Base-by-base conservation (phyloP, 139 green algal species). In the Chlamydomonas schloesseri region DNA sequence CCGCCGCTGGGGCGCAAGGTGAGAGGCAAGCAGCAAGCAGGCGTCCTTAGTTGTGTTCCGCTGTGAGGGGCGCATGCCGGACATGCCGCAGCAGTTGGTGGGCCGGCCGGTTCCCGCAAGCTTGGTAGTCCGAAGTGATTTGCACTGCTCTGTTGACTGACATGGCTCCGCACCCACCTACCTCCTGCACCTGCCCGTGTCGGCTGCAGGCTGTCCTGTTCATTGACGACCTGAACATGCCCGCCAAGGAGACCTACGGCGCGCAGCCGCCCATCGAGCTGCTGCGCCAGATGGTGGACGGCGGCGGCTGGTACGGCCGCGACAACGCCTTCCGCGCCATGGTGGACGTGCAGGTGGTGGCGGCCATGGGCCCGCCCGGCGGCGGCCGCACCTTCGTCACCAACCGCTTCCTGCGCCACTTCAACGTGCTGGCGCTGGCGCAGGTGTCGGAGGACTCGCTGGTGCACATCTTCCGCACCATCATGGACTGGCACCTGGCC, bases 141-240 rank as follows among this genome's bases (percentile, higher is more conserved):
- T n/a, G n/a, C n/a, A n/a, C n/a, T n/a, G n/a, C n/a, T n/a, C n/a
- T n/a, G n/a, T n/a, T n/a, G n/a, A n/a, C n/a, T n/a, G n/a, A n/a
- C n/a, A n/a, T n/a, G n/a, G n/a, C 42, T 50, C 42, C 42, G 6
- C 42, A 5, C 42, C 42, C 42, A 5, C 42, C 42, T 8, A 5
- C 6, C 42, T 50, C 6, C 42, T 8, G 42, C 42, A 50, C 42
- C 42, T n/a, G n/a, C n/a, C n/a, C n/a, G n/a, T n/a, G n/a, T n/a
- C n/a, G n/a, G n/a, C n/a, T n/a, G 36, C 68, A 26, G 68, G 83
- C 69, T 37, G 83, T 96, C 23, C 73, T 97, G 23, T 97, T 96
- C 88, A 88, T 97, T 36, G 93, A 97, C 72, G 94, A 97, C 87
- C 89, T 97, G n/a, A 97, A 96, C 93, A 97, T 97, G 94, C 94